Evolutionary conservation across 768 basidiomycete species (phyloP).

Genomic region (Fomitopsis pulvina): DNA sequence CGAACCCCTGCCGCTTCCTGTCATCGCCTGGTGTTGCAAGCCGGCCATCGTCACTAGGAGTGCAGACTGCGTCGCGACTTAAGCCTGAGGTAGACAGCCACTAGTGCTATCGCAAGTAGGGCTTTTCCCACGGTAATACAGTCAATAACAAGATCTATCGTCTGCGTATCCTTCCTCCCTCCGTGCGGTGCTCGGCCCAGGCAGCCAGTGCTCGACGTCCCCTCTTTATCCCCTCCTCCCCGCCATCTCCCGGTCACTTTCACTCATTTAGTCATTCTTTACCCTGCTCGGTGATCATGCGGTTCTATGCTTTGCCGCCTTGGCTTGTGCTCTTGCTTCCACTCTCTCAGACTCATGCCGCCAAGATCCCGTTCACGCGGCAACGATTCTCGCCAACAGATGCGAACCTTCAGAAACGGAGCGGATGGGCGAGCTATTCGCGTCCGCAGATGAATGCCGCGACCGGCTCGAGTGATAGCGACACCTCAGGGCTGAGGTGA

Average conservation of each 20-base stretch:
- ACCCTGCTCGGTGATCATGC: slow-evolving; percentile 31
- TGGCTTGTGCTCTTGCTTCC: slow-evolving; percentile 30
- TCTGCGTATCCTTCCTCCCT: neutral
- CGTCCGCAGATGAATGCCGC: slow-evolving; percentile 24
- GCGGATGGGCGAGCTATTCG: slow-evolving; percentile 21
- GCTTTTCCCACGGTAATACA: slow-evolving; percentile 1
- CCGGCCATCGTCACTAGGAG: no score
- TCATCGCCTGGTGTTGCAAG: no score
- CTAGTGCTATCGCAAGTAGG: neutral
- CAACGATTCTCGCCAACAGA: slow-evolving; percentile 13
- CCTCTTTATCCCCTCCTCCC: slow-evolving; percentile 13
- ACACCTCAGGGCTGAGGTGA: slow-evolving; percentile 30
- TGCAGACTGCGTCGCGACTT: no score
- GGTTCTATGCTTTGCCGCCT: slow-evolving; percentile 28
- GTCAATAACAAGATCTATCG: neutral
- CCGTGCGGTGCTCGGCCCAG: slow-evolving; percentile 1
- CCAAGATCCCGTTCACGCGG: slow-evolving; percentile 41
- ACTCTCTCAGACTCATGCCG: slow-evolving; percentile 35
- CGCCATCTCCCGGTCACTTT: slow-evolving; percentile 3
- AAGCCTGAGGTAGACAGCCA: neutral
- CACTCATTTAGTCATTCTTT: neutral
- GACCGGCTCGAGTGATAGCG: slow-evolving; percentile 18
- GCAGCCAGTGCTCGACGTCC: slow-evolving; percentile 1
- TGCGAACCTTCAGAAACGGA: slow-evolving; percentile 28
- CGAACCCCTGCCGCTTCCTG: no score